phyloP scores from a whole-genome alignment of 176 grass and related monocot genomes.

The Oryza glaberrima region DNA sequence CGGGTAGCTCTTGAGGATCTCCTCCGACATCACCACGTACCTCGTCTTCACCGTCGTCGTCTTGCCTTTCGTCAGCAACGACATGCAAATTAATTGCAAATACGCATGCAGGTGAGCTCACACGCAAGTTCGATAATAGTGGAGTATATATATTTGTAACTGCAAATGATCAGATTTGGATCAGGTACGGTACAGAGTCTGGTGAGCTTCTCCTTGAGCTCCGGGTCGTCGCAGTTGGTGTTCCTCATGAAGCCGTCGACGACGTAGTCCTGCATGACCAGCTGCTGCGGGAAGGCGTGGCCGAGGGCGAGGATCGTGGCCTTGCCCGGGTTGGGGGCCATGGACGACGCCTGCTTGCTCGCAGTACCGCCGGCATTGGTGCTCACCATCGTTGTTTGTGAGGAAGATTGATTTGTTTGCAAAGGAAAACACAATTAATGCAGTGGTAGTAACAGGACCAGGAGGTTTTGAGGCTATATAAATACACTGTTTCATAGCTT shows the following conservation, averaged over 20 bases:
- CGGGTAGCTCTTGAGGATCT: conserved; percentile 68
- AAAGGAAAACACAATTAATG: neutral
- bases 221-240: conserved; percentile 72
- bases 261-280: conserved; percentile 75
- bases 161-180: no score
- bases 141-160: no score
- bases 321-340: conserved; percentile 50
- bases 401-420: neutral
- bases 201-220: conserved; percentile 74
- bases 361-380: neutral
- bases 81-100: neutral
- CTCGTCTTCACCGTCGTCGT: conserved; percentile 79
- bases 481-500: neutral
- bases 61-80: conserved; percentile 48
- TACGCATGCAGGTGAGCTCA: neutral
- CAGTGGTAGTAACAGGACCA: neutral
- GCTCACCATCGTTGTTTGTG: conserved; percentile 41
- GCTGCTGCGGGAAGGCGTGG: conserved; percentile 75
- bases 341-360: conserved; percentile 16
- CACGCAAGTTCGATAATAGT: neutral
- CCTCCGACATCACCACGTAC: conserved; percentile 86
- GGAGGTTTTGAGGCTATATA: neutral
- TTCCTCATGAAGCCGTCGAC: conserved; percentile 82
- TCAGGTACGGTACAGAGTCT: conserved; percentile 54
- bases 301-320: conserved; percentile 78